phyloP scores from a whole-genome alignment of 345 rosid species.

The sweet orange (Citrus sinensis) region DNA sequence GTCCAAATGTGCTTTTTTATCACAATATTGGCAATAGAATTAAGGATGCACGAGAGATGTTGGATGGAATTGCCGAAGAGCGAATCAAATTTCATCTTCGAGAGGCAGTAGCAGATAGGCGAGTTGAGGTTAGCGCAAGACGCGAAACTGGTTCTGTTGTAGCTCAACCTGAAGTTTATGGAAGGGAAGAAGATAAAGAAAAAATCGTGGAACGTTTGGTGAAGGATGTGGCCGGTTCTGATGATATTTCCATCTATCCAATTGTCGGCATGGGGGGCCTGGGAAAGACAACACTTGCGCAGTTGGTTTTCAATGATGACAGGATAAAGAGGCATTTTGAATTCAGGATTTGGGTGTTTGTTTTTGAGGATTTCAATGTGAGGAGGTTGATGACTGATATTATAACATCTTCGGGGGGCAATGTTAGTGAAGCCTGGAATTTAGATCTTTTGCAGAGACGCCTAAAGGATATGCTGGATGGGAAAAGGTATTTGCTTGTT shows the following conservation, averaged over 20 bases:
- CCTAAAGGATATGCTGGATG: neutral
- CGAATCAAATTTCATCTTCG: neutral
- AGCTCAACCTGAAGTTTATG: neutral
- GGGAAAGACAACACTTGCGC: neutral
- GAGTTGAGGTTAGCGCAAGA: neutral
- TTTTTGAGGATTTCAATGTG: neutral
- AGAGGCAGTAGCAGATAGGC: neutral
- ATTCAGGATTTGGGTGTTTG: neutral
- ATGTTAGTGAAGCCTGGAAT: neutral
- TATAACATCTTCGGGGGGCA: neutral
- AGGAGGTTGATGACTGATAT: neutral
- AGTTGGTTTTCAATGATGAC: neutral
- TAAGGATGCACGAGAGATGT: neutral
- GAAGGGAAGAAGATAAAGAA: neutral
- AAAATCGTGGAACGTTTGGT: neutral
- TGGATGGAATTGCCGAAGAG: neutral
- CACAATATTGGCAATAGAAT: neutral
- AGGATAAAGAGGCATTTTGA: neutral
- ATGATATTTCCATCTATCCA: neutral
- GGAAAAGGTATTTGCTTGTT: neutral
- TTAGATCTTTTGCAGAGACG: constrained; percentile 2
- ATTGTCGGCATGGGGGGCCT: neutral
- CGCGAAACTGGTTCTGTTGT: neutral
- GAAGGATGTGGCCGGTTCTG: neutral
- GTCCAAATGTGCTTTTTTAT: neutral